Conservation (phyloP, 2,329 filamentous ascomycete genomes). For the Lachnum nothofagi region DNA sequence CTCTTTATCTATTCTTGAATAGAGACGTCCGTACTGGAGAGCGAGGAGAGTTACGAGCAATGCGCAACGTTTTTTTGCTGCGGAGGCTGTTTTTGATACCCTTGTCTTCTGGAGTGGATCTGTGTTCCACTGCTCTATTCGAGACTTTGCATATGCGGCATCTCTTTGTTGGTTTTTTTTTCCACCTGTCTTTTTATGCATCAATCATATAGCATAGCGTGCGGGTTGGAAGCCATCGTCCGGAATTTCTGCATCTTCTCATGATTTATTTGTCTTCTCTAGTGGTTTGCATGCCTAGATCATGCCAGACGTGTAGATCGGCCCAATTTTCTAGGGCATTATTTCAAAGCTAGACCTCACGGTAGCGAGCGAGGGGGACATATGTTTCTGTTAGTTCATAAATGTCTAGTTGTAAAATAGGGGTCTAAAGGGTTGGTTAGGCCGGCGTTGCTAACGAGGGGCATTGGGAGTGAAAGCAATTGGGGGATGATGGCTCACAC, state of each 20-base stretch:
- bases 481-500: neutral
- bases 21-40: neutral
- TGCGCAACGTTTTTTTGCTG: slow-evolving; percentile 5
- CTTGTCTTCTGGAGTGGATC: slow-evolving; percentile 20
- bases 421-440: slow-evolving; percentile 11
- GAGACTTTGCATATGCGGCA: slow-evolving; percentile 22
- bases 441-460: slow-evolving; percentile 10
- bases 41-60: neutral
- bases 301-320: slow-evolving; percentile 3
- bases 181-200: slow-evolving; percentile 6
- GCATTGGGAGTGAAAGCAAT: slow-evolving; percentile 6
- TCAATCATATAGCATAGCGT: slow-evolving; percentile 25
- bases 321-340: too few species aligned
- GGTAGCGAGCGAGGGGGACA: too few species aligned
- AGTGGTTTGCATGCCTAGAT: slow-evolving; percentile 8
- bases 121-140: slow-evolving; percentile 14
- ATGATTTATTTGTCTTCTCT: slow-evolving; percentile 4
- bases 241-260: slow-evolving; percentile 3
- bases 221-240: slow-evolving; percentile 18
- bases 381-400: too few species aligned
- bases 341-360: too few species aligned
- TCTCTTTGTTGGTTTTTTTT: slow-evolving; percentile 9
- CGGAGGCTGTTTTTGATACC: slow-evolving; percentile 26
- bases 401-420: slow-evolving; percentile 15
- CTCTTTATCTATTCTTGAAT: neutral